phyloP scores from a whole-genome alignment of 192 early-diverging fungal species.

The Chytriomyces hyalinus region DNA sequence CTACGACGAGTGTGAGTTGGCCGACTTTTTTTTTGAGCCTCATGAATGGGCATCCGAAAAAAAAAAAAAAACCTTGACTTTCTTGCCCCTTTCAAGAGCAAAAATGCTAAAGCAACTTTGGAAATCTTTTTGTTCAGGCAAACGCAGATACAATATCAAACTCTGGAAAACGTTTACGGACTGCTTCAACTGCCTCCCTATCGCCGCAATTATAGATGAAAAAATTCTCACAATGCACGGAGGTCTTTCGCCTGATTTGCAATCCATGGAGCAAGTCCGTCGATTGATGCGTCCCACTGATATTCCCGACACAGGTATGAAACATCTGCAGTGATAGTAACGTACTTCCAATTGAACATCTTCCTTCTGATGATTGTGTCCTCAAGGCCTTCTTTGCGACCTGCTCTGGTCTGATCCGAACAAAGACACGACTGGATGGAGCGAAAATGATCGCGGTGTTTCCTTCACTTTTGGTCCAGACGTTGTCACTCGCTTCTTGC shows the following conservation, averaged over 20 bases:
- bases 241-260: conserved; percentile 94
- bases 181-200: conserved; percentile 98
- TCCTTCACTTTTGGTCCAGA: conserved; percentile 96
- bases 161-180: conserved; percentile 99
- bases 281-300: conserved; percentile 97
- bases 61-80: neutral
- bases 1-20: conserved; percentile 88
- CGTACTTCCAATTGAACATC: conserved; percentile 5
- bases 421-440: conserved; percentile 95
- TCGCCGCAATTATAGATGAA: conserved; percentile 97
- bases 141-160: conserved; percentile 96
- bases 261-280: conserved; percentile 97
- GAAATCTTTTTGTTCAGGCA: conserved; percentile 59
- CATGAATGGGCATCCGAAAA: neutral
- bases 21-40: neutral
- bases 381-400: conserved; percentile 85
- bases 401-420: conserved; percentile 98
- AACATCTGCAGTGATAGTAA: too few relatives aligned
- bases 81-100: neutral
- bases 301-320: conserved; percentile 91
- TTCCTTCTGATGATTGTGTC: conserved; percentile 1
- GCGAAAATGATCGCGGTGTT: conserved; percentile 95
- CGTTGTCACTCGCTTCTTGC: conserved; percentile 88
- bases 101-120: conserved; percentile 4
- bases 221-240: conserved; percentile 99